Conservation (phyloP, 2,329 filamentous ascomycete genomes). For the Zarea fungicola region DNA sequence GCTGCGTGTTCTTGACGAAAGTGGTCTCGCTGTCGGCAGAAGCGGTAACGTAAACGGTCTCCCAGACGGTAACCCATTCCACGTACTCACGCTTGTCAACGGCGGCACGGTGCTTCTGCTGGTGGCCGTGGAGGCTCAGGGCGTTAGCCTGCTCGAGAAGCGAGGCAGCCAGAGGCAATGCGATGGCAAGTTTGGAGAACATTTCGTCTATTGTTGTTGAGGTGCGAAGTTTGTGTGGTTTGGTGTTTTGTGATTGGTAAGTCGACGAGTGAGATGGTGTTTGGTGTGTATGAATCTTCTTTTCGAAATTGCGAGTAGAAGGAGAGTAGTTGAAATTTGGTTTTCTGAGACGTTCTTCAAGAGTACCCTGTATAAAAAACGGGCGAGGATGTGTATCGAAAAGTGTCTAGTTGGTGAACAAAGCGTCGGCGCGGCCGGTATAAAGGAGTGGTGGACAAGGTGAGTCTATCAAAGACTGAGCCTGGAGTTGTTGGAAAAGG, state of each 20-base stretch:
- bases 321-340: constrained; percentile 1
- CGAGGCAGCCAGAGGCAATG: constrained; percentile 36
- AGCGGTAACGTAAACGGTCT: constrained; percentile 38
- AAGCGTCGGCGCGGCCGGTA: constrained; percentile 28
- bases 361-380: too few relatives aligned
- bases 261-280: constrained; percentile 1
- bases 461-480: constrained; percentile 50
- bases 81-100: constrained; percentile 29
- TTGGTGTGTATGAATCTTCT: neutral
- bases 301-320: constrained; percentile 2
- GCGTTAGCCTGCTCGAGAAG: constrained; percentile 40
- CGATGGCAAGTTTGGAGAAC: constrained; percentile 36
- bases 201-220: constrained; percentile 27
- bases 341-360: neutral
- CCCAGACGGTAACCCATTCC: constrained; percentile 26
- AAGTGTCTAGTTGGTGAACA: neutral
- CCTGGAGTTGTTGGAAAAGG: neutral
- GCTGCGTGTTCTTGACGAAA: constrained; percentile 13
- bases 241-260: neutral
- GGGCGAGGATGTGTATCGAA: too few relatives aligned
- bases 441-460: constrained; percentile 26
- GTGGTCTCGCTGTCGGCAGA: constrained; percentile 22
- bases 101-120: too few relatives aligned
- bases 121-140: constrained; percentile 37
- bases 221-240: neutral